Conservation (phyloP, 768 basidiomycete genomes). For the Lentinula guzmanii region DNA sequence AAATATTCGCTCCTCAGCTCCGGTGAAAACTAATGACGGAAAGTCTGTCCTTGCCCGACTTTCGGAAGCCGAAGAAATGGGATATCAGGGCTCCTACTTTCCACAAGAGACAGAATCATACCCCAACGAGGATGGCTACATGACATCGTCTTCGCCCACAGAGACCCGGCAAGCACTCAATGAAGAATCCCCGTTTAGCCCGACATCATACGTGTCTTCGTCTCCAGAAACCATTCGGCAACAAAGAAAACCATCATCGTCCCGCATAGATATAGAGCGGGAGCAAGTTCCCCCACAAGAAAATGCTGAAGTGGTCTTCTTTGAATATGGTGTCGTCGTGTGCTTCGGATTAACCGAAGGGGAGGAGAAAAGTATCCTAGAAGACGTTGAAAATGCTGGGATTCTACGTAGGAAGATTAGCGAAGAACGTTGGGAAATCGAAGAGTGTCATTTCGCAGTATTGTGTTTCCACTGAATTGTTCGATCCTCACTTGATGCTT, state of each 20-base stretch:
- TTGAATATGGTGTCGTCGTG: slow-evolving; percentile 85
- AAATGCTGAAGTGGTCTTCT: slow-evolving; percentile 72
- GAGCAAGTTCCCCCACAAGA: slow-evolving; percentile 32
- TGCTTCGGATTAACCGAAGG: slow-evolving; percentile 83
- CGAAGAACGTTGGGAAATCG: slow-evolving; percentile 83
- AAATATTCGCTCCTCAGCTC: slow-evolving; percentile 79
- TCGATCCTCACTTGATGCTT: slow-evolving; percentile 1
- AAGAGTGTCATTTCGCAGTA: slow-evolving; percentile 88
- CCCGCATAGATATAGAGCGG: background rate
- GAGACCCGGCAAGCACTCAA: slow-evolving; percentile 22
- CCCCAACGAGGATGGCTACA: slow-evolving; percentile 54
- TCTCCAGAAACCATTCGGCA: slow-evolving; percentile 7
- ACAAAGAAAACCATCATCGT: background rate
- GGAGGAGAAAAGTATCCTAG: slow-evolving; percentile 78
- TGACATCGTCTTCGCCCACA: slow-evolving; percentile 39
- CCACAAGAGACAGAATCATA: slow-evolving; percentile 23
- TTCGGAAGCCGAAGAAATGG: slow-evolving; percentile 85
- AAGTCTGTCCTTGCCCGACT: slow-evolving; percentile 62
- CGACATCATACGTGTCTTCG: slow-evolving; percentile 5
- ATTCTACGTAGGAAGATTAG: slow-evolving; percentile 54
- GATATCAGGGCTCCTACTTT: slow-evolving; percentile 87
- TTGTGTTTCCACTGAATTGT: slow-evolving; percentile 19
- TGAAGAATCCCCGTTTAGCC: slow-evolving; percentile 9
- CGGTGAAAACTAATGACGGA: slow-evolving; percentile 42
- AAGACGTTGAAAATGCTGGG: slow-evolving; percentile 73